Percentiles rank a stretch among this genome's conserved stretches.
These are phyloP conservation scores for Agrocybe praecox DNA, from an alignment of 768 basidiomycete genomes.

Conservation along the genomic window DNA sequence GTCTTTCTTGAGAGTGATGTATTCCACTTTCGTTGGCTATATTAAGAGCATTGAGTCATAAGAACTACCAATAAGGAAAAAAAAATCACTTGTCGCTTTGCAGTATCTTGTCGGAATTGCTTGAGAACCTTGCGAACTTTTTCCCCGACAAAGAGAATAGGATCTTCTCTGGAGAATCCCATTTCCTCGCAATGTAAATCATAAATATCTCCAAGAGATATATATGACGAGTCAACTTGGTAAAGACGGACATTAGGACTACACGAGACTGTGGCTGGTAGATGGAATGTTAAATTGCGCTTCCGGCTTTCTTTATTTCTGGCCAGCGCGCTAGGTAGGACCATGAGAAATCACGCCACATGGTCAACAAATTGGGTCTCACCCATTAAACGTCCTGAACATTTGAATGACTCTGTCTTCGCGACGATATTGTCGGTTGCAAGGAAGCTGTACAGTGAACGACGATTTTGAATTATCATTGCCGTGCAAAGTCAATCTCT, in stretches of 20 bases:
- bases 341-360: not conserved
- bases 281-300: slow-evolving; percentile 88
- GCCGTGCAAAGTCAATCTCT: slow-evolving; percentile 88
- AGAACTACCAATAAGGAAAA: not conserved
- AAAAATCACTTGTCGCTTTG: slow-evolving; percentile 44
- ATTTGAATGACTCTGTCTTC: slow-evolving; percentile 93
- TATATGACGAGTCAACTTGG: slow-evolving; percentile 90
- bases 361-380: slow-evolving; percentile 17
- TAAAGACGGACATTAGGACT: slow-evolving; percentile 83
- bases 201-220: slow-evolving; percentile 91
- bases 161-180: slow-evolving; percentile 85
- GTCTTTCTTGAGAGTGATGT: slow-evolving; percentile 75
- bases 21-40: slow-evolving; percentile 67
- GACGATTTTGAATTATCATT: slow-evolving; percentile 87
- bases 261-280: slow-evolving; percentile 85
- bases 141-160: slow-evolving; percentile 83
- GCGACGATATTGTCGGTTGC: slow-evolving; percentile 81
- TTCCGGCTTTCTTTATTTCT: slow-evolving; percentile 94
- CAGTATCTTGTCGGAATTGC: slow-evolving; percentile 56
- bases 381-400: slow-evolving; percentile 95
- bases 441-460: slow-evolving; percentile 90
- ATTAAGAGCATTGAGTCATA: slow-evolving; percentile 1
- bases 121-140: slow-evolving; percentile 73
- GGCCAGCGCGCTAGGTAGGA: slow-evolving; percentile 61
- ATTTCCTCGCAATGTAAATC: slow-evolving; percentile 82